Base-by-base conservation (phyloP, 352 stramenopile genomes). In the Pythium chondricola region DNA sequence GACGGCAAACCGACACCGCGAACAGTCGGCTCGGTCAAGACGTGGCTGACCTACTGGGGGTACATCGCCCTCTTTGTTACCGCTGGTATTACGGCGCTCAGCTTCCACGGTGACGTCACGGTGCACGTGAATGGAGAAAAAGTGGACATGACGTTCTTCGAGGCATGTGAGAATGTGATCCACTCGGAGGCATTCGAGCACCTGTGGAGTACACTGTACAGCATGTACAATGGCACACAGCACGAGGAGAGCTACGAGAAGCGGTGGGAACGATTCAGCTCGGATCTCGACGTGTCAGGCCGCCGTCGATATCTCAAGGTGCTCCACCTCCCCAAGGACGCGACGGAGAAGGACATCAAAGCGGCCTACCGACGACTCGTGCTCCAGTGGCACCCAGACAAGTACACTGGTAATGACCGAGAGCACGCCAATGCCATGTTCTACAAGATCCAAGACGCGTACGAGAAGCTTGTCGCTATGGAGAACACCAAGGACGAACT, bases 361-460 rank as follows among this genome's bases (percentile, higher is more conserved):
- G 22, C 40, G 16, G 52, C 53, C 11, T 66, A 66, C 43, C 52
- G 47, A 4, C 30, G 20, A 9, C 43, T 66, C 24, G 57, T 44
- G 43, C 47, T 66, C 5, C 43, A 56, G 47, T 66, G 58, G 58
- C 58, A 63, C 36, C 52, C 58, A 7, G 58, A 66, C 47, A 63
- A 58, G 42, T 55, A 59, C 47, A 47, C 38, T 3, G 47, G 47
- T 21, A 47, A 59, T 2, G 36, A 66, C 21, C 37, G 43, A 2
- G 47, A 43, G 6, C 24, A 55, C 14, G 58, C 58, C 1, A 44
- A 52, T 24, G 33, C 20, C 31, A 58, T 37, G 47, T 66, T 66
- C 29, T 53, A 55, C 18, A n/a, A 50, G 16, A 56, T 66, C 11
- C 58, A 66, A 44, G 42, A 57, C 17, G 58, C 58, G 10, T 66